These are phyloP conservation scores for Lignosus rhinocerotis DNA, from an alignment of 1,284 basidiomycete species.

Conservation along the genomic window DNA sequence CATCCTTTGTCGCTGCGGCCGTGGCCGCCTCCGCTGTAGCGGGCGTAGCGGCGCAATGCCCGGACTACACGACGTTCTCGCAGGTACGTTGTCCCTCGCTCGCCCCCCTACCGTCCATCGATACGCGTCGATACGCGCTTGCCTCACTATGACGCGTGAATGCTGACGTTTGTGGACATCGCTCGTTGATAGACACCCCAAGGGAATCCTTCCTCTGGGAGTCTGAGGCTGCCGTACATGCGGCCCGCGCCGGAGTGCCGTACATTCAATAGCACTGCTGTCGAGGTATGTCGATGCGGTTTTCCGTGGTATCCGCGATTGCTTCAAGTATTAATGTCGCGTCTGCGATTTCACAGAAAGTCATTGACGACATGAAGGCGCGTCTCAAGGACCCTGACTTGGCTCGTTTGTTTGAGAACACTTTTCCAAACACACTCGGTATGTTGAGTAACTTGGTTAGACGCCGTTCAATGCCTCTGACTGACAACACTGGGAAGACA, in stretches of 20 bases:
- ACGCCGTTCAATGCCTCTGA: background rate
- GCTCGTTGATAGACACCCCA: constrained; percentile 50
- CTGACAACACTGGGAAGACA: constrained; percentile 44
- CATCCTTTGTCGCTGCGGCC: constrained; percentile 14
- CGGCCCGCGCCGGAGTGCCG: constrained; percentile 64
- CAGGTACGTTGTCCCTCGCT: constrained; percentile 39
- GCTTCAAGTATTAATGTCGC: background rate
- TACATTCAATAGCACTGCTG: constrained; percentile 72
- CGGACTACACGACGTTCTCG: constrained; percentile 64
- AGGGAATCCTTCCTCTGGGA: constrained; percentile 56
- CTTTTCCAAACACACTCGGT: constrained; percentile 78
- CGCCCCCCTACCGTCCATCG: background rate
- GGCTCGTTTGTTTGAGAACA: constrained; percentile 74
- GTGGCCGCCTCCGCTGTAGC: constrained; percentile 20
- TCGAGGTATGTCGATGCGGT: constrained; percentile 50
- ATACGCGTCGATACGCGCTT: background rate
- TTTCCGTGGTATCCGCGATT: background rate
- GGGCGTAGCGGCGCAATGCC: constrained; percentile 47
- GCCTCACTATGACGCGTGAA: background rate
- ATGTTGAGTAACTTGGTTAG: constrained; percentile 10
- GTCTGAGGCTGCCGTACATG: constrained; percentile 70
- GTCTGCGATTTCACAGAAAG: constrained; percentile 44
- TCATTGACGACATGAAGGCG: constrained; percentile 67
- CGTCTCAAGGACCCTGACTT: constrained; percentile 73
- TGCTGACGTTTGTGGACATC: background rate